phyloP scores from a whole-genome alignment of 345 rosid species.

The Gossypium longicalyx region DNA sequence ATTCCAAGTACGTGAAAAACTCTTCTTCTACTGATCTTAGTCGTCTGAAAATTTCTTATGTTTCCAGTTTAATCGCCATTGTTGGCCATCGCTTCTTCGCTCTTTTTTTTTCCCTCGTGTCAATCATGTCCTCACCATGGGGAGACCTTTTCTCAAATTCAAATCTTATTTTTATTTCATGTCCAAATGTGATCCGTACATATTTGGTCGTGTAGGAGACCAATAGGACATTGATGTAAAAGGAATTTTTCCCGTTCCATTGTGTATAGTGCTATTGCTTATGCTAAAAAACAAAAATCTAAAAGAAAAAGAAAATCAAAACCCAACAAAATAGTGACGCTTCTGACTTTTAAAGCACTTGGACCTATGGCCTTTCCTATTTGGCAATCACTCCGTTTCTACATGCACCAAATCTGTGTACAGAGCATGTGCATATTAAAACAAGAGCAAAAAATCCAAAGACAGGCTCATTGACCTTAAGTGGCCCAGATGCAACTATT shows the following conservation, averaged over 20 bases:
- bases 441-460: neutral
- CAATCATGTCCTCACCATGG: neutral
- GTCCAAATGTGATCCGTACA: neutral
- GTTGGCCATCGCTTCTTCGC: too few species aligned
- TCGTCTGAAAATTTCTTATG: too few species aligned
- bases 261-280: neutral
- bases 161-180: neutral
- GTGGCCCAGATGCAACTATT: neutral
- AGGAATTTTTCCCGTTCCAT: neutral
- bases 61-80: too few species aligned
- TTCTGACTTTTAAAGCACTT: slow-evolving; percentile 2
- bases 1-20: too few species aligned
- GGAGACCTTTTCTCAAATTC: too few species aligned
- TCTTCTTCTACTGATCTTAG: too few species aligned
- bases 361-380: slow-evolving; percentile 10
- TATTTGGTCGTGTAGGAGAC: neutral
- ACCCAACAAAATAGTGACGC: slow-evolving; percentile 13
- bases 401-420: slow-evolving; percentile 1
- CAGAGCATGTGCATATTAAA: neutral
- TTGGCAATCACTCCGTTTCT: neutral
- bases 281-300: neutral
- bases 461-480: neutral
- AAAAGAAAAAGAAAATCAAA: neutral
- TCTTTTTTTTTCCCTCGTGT: neutral
- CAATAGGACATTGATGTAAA: neutral